phyloP scores from a whole-genome alignment of 805 yeast genomes.

The Pichia sporocuriosa region DNA sequence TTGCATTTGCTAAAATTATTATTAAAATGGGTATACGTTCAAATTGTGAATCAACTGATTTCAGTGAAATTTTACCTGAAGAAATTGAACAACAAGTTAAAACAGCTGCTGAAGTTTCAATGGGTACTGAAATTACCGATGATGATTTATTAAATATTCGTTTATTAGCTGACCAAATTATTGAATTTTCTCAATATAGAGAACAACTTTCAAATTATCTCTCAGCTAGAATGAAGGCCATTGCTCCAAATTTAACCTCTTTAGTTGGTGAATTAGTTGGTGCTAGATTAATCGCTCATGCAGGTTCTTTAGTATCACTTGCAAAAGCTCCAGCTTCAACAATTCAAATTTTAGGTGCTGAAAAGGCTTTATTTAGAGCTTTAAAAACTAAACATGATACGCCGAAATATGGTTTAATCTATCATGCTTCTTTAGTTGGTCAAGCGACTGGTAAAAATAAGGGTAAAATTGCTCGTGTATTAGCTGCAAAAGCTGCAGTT shows the following conservation, averaged over 20 bases:
- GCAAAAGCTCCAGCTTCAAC: conserved; percentile 99
- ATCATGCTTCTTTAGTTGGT: conserved; percentile 95
- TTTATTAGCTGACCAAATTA: conserved; percentile 91
- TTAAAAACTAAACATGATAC: conserved; percentile 97
- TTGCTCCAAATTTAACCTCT: conserved; percentile 95
- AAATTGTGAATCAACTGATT: conserved; percentile 83
- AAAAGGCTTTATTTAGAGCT: conserved; percentile 97
- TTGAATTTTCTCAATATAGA: conserved; percentile 92
- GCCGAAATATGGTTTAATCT: conserved; percentile 94
- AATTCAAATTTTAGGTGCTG: conserved; percentile 96
- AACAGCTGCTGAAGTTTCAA: conserved; percentile 95
- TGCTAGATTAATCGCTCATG: conserved; percentile 95
- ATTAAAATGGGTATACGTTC: conserved; percentile 91
- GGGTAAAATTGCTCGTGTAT: conserved; percentile 97
- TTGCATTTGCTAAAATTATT: conserved; percentile 91
- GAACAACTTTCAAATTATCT: conserved; percentile 91
- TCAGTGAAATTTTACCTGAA: conserved; percentile 87
- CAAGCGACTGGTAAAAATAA: conserved; percentile 97
- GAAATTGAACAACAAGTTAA: conserved; percentile 88
- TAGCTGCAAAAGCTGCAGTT: conserved; percentile 98
- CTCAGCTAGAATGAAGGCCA: conserved; percentile 94
- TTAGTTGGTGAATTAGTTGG: conserved; percentile 97
- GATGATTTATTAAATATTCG: conserved; percentile 81
- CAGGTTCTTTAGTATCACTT: conserved; percentile 88
- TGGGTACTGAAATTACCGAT: conserved; percentile 98